Conservation (phyloP, 305 asterid species). For the Fraxinus velutina region DNA sequence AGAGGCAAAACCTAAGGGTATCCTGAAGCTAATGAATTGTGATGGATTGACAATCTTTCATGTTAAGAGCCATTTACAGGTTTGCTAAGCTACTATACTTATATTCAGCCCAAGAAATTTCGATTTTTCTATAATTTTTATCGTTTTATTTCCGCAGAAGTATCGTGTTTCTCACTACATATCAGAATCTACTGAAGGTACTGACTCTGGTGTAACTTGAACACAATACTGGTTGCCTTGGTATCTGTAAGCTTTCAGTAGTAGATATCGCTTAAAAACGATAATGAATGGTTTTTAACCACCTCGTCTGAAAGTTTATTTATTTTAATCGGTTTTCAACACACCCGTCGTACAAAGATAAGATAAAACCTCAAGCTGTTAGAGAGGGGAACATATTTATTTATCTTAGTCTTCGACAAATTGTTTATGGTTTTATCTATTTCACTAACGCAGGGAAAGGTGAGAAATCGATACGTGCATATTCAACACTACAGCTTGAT, state of each 20-base stretch:
- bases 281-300: neutral
- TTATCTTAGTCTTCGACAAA: neutral
- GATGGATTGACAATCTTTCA: constrained; percentile 43
- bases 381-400: neutral
- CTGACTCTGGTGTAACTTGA: neutral
- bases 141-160: constrained; percentile 19
- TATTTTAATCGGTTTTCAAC: neutral
- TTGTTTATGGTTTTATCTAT: neutral
- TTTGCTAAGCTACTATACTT: neutral
- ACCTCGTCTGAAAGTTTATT: neutral
- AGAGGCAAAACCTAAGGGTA: constrained; percentile 54
- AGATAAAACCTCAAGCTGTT: neutral
- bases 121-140: neutral
- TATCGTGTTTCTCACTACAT: constrained; percentile 25
- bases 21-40: constrained; percentile 44
- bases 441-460: constrained; percentile 23
- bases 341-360: too few species aligned
- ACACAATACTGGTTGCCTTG: neutral
- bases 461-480: neutral
- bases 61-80: constrained; percentile 56
- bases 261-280: neutral
- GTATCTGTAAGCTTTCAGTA: neutral
- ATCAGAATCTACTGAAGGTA: constrained; percentile 30
- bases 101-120: neutral
- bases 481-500: neutral